phyloP scores from a whole-genome alignment of 441 rosid genomes.

The Erysimum cheiri region DNA sequence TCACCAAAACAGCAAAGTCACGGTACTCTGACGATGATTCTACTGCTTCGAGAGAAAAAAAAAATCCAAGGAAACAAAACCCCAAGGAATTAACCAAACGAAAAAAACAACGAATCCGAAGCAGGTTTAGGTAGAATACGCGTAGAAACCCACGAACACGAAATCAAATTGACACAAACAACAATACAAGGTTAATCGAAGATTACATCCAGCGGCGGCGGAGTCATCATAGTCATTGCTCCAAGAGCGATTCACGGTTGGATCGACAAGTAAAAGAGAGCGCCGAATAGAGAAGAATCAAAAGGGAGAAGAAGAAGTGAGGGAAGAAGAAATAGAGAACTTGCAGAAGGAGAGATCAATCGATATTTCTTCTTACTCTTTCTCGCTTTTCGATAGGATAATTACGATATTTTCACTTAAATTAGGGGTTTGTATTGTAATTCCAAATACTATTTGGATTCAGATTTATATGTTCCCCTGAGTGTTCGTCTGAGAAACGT shows the following conservation, averaged over 20 bases:
- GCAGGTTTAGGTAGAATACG: slow-evolving; percentile 12
- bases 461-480: slow-evolving; percentile 35
- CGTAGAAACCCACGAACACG: slow-evolving; percentile 24
- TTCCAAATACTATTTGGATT: slow-evolving; percentile 1
- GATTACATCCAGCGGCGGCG: slow-evolving; percentile 82
- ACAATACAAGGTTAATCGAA: slow-evolving; percentile 30
- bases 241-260: slow-evolving; percentile 39
- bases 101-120: slow-evolving; percentile 14
- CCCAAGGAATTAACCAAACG: slow-evolving; percentile 32
- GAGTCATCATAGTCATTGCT: slow-evolving; percentile 86
- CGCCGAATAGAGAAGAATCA: slow-evolving; percentile 29
- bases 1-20: slow-evolving; percentile 20
- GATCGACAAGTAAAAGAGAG: slow-evolving; percentile 52
- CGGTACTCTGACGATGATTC: slow-evolving; percentile 28
- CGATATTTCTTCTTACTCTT: slow-evolving; percentile 37
- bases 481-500: slow-evolving; percentile 17
- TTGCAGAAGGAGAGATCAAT: slow-evolving; percentile 39
- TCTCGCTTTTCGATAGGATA: slow-evolving; percentile 30
- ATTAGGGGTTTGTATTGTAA: slow-evolving; percentile 31
- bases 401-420: slow-evolving; percentile 23
- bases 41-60: slow-evolving; percentile 13
- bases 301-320: slow-evolving; percentile 26
- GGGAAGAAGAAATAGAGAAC: slow-evolving; percentile 20
- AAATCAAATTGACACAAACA: slow-evolving; percentile 22
- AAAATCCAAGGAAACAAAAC: slow-evolving; percentile 5